Evolutionary conservation across 2,329 filamentous ascomycete genomes (phyloP).

Genomic region (Phialophora chinensis): DNA sequence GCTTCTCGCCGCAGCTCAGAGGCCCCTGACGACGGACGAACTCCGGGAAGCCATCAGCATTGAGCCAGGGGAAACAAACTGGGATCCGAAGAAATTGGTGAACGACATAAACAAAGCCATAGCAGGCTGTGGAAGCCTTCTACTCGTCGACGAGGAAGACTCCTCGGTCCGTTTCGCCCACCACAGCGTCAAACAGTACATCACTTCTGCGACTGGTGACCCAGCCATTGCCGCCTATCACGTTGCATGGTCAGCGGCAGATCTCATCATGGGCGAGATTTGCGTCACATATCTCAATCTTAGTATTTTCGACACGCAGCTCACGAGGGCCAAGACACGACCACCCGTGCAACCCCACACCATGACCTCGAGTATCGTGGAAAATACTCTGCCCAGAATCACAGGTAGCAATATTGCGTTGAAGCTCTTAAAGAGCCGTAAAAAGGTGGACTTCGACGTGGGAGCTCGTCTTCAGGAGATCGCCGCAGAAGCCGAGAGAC

Average conservation of each 20-base stretch:
- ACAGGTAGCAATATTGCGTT: constrained; percentile 12
- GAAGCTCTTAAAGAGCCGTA: constrained; percentile 12
- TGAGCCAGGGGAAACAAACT: constrained; percentile 16
- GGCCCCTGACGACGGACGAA: constrained; percentile 25
- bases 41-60: constrained; percentile 26
- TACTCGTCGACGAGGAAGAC: constrained; percentile 36
- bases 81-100: constrained; percentile 23
- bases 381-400: not conserved
- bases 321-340: not conserved
- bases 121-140: constrained; percentile 29
- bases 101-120: constrained; percentile 33
- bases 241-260: not conserved
- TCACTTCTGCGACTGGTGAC: constrained; percentile 12
- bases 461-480: not conserved
- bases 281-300: constrained; percentile 31
- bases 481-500: not conserved
- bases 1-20: constrained; percentile 16
- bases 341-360: not conserved
- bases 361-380: constrained; percentile 6
- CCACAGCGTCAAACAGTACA: constrained; percentile 26
- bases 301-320: constrained; percentile 19
- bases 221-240: not conserved
- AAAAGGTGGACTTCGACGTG: not conserved
- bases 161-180: constrained; percentile 26
- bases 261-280: constrained; percentile 22